Base-by-base conservation (phyloP, 2,329 filamentous ascomycete species). In the Colletotrichum gigasporum region DNA sequence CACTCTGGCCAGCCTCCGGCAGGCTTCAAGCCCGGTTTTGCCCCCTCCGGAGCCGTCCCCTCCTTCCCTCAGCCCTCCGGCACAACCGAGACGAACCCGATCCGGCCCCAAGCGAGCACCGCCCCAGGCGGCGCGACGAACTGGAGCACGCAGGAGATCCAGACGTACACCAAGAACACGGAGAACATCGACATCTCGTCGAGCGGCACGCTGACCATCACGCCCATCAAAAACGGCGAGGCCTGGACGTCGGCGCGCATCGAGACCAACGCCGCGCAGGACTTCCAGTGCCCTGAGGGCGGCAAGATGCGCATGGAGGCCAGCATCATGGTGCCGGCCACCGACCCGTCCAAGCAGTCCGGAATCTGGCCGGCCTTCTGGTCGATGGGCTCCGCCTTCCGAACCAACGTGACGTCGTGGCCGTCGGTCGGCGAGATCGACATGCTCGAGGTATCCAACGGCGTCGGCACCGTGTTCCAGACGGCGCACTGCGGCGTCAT, bases 301-400 rank as follows among this genome's bases (percentile, higher is more conserved):
- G 69, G 74, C 28, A 74, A 73, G 54, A 63, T 82, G 52, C 75
- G 75, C 56, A 72, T 81, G 53, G 76, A 82, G 68, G 74, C 78
- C 5, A 68, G 68, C 14, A 73, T 83, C 64, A 76, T 73, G 67
- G 68, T 83, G 3, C 75, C 78, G n/a, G 57, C 22, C 55, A 70
- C 70, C 16, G 32, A 72, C 2, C 52, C 58, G 24, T 20, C 53
- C 8, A 52, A 67, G 4, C 75, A 79, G 63, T 67, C 75, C 48
- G 79, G 80, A 16, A 79, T 82, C 69, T 83, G 82, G 81, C 79
- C 78, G 0, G 81, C 80, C 0, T 83, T 83, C 66, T 83, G 80
- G 81, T 71, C 76, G 20, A 75, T 83, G 30, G 81, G 81, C 5
- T 64, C 72, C 8, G 69, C 65, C 2, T 81, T 76, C 70, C 76